Conservation (phyloP, 2,329 filamentous ascomycete genomes). For the Capronia americana region DNA sequence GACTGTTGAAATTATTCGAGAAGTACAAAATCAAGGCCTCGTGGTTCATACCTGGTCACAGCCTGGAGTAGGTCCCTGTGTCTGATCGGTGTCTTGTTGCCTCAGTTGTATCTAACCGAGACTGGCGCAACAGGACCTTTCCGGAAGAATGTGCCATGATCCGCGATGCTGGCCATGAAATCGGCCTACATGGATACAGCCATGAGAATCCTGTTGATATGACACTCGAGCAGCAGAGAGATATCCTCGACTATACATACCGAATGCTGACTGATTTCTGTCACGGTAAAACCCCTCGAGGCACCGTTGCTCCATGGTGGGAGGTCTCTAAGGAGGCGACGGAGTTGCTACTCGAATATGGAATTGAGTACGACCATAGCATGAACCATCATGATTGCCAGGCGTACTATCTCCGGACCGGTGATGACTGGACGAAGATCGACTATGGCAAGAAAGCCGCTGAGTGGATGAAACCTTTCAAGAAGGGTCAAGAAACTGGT, state of each 20-base stretch:
- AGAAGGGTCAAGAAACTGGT: conserved; percentile 52
- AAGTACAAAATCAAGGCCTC: conserved; percentile 75
- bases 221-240: conserved; percentile 75
- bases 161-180: conserved; percentile 69
- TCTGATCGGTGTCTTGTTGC: background rate
- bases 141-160: conserved; percentile 68
- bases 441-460: conserved; percentile 50
- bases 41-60: conserved; percentile 71
- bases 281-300: conserved; percentile 68
- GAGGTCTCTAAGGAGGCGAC: conserved; percentile 72
- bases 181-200: conserved; percentile 72
- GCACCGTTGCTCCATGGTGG: conserved; percentile 78
- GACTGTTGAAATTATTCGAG: conserved; percentile 72
- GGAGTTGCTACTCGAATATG: conserved; percentile 50
- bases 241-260: conserved; percentile 82
- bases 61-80: conserved; percentile 53
- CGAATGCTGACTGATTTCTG: conserved; percentile 74
- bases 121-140: conserved; percentile 54
- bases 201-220: conserved; percentile 76
- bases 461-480: conserved; percentile 56
- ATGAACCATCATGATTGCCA: conserved; percentile 55
- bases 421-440: conserved; percentile 54
- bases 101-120: background rate
- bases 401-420: conserved; percentile 53
- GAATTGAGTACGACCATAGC: conserved; percentile 53